Evolutionary conservation across 225 moss, liverwort and hornwort genomes (phyloP), one percentile per base, ranked within the genome.

Genomic region (Pseudisothecium myosuroides): DNA sequence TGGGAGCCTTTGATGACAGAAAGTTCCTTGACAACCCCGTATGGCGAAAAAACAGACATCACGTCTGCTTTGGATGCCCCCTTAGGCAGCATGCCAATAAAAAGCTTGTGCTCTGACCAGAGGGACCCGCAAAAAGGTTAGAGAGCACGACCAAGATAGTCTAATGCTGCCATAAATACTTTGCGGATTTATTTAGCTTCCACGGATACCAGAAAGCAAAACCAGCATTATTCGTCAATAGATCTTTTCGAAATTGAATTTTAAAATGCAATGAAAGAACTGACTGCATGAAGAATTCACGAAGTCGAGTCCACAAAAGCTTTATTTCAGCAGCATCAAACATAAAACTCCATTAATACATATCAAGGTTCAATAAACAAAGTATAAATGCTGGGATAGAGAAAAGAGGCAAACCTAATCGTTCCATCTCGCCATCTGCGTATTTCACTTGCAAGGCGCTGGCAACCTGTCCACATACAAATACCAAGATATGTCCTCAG

Each of bases 371-470:
- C 36, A n/a, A 58, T 82, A 9, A 21, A 89, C n/a, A n/a, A n/a
- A 76, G 45, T 61, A 24, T 11, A 36, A 65, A n/a, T 34, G 76
- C 32, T 61, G 59, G 47, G 50, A 67, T 55, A 32, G 26, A 83
- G 27, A 83, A 83, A 19, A 75, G 60, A 67, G 76, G 63, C 91
- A 89, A 88, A 96, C 96, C 97, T 88, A 98, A 93, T 86, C 96
- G 94, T 88, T 98, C 97, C 94, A 98, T 91, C 91, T 98, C 97
- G 58, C 97, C 97, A 92, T 98, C 96, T 54, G 96, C 96, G 80
- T 98, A 96, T 89, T 98, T 98, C 83, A 98, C 97, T 95, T 98
- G 97, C 90, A 98, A 93, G 27, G 97, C 96, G 89, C 96, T 96
- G 52, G 96, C 93, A 83, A 96, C 97, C 97, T 98, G 92, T 89